Base-by-base conservation (phyloP, 148 eudicot species). In the Nepenthes gracilis region DNA sequence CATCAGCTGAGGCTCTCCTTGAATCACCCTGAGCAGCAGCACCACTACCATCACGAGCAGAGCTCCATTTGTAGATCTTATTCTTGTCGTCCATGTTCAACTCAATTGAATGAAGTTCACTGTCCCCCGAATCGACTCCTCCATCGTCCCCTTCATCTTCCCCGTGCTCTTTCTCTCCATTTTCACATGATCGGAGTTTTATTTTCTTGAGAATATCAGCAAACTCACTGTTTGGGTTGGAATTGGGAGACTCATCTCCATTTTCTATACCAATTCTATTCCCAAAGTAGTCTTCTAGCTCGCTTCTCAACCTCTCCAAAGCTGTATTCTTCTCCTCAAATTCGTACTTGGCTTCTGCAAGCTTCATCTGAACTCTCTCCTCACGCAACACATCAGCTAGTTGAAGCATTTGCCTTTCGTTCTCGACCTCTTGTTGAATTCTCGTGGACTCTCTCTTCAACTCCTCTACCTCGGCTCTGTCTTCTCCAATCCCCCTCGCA, bases 361-460 rank as follows among this genome's bases (percentile, higher is more conserved):
- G 84, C 78, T 91, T 91, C 97, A 91, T 91, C 65, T 91, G 97
- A 37, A 91, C 97, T 61, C 97, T 75, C 66, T 91, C 97, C 72
- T 91, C 97, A 1, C 97, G 76, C 14, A 91, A 47, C 33, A 87
- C 80, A 75, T 91, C 97, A 5, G 96, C 97, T 14, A 91, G 47
- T 51, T 85, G 90, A 66, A 91, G 85, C 96, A 91, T 91, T 70
- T 91, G 78, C 59, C 93, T 73, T 68, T 91, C 97, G 66, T 74
- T 80, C 67, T 91, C 96, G 32, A 85, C 79, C 67, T 91, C 97
- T 70, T 83, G 85, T 6, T 80, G 69, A 35, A 78, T 78, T 68
- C 77, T 85, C 9, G 64, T 84, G 2, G 77, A 68, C 64, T 86
- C 85, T 74, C 67, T 74, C 69, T 79, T 87, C 54, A 90, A 23